Base-by-base conservation (phyloP, 805 yeast genomes). In the Lipomyces starkeyi region DNA sequence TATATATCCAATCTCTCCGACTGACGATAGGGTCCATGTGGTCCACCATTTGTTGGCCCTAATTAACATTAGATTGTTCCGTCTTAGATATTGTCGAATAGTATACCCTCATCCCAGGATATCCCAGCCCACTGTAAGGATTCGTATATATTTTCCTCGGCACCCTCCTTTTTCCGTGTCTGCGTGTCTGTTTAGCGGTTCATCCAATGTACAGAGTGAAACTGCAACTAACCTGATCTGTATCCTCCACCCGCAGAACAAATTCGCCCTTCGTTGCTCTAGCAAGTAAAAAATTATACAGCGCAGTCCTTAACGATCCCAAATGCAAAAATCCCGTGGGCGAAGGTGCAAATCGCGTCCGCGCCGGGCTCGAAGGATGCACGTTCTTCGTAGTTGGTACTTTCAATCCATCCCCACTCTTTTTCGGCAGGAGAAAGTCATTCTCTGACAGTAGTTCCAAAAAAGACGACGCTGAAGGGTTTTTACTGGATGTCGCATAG, bases 281-380 rank as follows among this genome's bases (percentile, higher is more conserved):
- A 0, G 99, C 98, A 17, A 91, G 79, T 20, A 95, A 78, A 74
- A 88, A 95, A 78, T 95, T 95, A 79, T 92, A 95, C 22, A 95
- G 78, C 0, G 98, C 98, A 0, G 99, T 95, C 77, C 99, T 81
- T 58, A 95, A 76, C 0, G 98, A 93, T 0, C 99, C 99, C 67
- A 95, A 77, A 77, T 95, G 99, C n/a, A 95, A 82, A 69, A 86
- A 86, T 0, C 99, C 99, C 0, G 99, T 95, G 0, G 99, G 99
- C 1, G 98, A 93, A 0, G 99, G 99, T 0, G 99, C 99, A 79
- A 95, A 95, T 71, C 99, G 80, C 0, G 98, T 91, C 71, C 97
- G 79, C 0, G 88, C 96, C 11, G 73, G 73, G 37, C 53, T 40
- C 11, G 49, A 32, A 5, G 71, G 66, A 37, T 67, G 71, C 22